A percentile compares a stretch with the other conserved stretches of the same genome.
Conservation (phyloP, 495 filamentous ascomycete species). For the Podospora appendiculata region DNA sequence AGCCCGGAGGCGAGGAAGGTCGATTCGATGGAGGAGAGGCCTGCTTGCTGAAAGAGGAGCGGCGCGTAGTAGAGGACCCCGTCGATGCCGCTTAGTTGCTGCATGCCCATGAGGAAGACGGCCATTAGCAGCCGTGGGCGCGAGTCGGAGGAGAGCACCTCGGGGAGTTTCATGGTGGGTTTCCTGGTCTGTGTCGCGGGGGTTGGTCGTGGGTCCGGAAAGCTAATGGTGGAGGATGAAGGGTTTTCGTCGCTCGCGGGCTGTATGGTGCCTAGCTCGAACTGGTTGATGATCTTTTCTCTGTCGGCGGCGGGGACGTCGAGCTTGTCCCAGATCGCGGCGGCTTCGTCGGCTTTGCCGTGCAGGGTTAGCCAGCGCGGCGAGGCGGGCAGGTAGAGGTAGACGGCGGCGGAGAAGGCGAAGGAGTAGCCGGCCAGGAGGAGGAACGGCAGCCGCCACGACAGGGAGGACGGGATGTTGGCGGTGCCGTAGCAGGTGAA, state of each 20-base stretch:
- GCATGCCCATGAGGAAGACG: constrained; percentile 36
- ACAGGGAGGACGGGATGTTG: constrained; percentile 42
- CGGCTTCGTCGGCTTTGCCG: constrained; percentile 19
- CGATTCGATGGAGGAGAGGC: constrained; percentile 31
- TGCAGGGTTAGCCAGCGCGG: constrained; percentile 35
- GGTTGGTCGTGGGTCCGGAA: too few species aligned
- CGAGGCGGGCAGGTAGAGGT: constrained; percentile 30
- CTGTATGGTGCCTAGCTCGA: background rate
- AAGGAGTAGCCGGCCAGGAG: constrained; percentile 36
- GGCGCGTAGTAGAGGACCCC: constrained; percentile 48
- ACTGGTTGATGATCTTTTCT: constrained; percentile 19
- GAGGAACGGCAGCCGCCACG: constrained; percentile 52
- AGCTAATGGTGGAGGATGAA: background rate
- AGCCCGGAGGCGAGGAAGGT: constrained; percentile 47
- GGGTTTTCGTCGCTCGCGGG: background rate
- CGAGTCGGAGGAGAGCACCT: constrained; percentile 12
- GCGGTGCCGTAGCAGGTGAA: constrained; percentile 56
- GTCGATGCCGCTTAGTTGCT: constrained; percentile 46
- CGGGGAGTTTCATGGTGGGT: constrained; percentile 8
- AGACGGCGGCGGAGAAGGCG: constrained; percentile 24
- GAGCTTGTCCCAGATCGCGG: constrained; percentile 13
- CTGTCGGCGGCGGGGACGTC: constrained; percentile 17
- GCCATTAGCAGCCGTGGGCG: constrained; percentile 16
- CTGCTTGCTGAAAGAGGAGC: constrained; percentile 43
- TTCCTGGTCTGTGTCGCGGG: background rate